A percentile compares a stretch with the other conserved stretches of the same genome.
These are phyloP conservation scores for Sporothrix inflata DNA, from an alignment of 2,329 filamentous ascomycete species.

Conservation along the genomic window DNA sequence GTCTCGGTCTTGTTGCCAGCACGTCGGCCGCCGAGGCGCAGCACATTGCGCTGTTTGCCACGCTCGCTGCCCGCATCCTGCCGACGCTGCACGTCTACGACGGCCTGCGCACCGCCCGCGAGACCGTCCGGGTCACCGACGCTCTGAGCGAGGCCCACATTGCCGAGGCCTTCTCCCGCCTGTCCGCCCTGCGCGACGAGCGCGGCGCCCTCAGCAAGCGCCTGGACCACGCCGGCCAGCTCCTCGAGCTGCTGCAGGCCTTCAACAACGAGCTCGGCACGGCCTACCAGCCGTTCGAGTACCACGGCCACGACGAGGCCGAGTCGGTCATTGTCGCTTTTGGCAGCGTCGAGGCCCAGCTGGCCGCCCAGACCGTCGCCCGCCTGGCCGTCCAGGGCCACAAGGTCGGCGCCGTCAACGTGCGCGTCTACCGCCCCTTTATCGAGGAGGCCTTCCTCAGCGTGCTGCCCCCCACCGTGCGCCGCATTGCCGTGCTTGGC, in stretches of 20 bases:
- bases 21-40: constrained; percentile 88
- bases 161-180: constrained; percentile 65
- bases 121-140: constrained; percentile 74
- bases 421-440: constrained; percentile 93
- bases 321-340: constrained; percentile 89
- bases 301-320: constrained; percentile 78
- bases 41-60: constrained; percentile 82
- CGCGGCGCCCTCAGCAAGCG: constrained; percentile 62
- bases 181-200: constrained; percentile 42
- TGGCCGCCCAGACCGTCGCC: constrained; percentile 78
- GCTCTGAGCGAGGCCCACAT: constrained; percentile 67
- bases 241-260: constrained; percentile 68
- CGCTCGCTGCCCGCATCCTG: constrained; percentile 69
- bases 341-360: constrained; percentile 85
- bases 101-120: constrained; percentile 71
- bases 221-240: constrained; percentile 71
- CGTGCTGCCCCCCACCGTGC: constrained; percentile 73
- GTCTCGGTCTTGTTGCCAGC: constrained; percentile 82
- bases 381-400: constrained; percentile 72
- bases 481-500: constrained; percentile 81
- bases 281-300: constrained; percentile 91
- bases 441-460: constrained; percentile 91
- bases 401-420: constrained; percentile 85
- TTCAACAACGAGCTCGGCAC: constrained; percentile 94
- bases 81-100: constrained; percentile 82